Evolutionary conservation across 305 asterid species (phyloP).

Genomic region (Salvia sclarea): DNA sequence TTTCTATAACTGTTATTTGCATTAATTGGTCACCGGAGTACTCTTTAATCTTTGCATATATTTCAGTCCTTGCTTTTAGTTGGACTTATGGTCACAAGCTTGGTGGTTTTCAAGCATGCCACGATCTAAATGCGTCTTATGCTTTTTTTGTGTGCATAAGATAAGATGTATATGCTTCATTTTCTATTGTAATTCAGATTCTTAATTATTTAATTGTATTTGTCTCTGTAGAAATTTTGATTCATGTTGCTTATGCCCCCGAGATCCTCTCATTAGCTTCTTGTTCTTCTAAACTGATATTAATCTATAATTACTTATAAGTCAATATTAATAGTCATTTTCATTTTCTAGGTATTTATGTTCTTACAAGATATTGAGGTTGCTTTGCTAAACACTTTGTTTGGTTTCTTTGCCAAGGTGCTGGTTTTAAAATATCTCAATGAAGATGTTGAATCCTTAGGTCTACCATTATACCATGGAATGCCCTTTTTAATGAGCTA

Average conservation of each 20-base stretch:
- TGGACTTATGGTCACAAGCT: background rate
- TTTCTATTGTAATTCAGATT: background rate
- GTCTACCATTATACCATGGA: background rate
- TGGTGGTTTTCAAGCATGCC: slow-evolving; percentile 16
- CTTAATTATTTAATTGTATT: background rate
- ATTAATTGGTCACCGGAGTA: background rate
- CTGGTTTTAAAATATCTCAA: background rate
- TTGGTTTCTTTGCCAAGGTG: background rate
- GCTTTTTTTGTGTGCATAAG: background rate
- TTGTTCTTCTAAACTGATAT: slow-evolving; percentile 1
- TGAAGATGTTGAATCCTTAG: background rate
- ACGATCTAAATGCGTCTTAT: too few species aligned
- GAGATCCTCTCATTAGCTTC: background rate
- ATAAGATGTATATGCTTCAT: background rate
- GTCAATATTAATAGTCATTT: background rate
- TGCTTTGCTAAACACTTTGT: slow-evolving; percentile 17
- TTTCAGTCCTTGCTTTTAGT: slow-evolving; percentile 4
- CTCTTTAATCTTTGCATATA: background rate
- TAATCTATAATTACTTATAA: slow-evolving; percentile 10
- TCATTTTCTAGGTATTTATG: background rate
- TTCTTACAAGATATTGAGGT: background rate
- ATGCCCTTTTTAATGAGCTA: background rate
- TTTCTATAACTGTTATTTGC: slow-evolving; percentile 13
- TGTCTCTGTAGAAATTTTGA: background rate
- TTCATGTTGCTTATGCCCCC: background rate